phyloP scores from a whole-genome alignment of 2,329 filamentous ascomycete genomes.

The Cercospora sojina region DNA sequence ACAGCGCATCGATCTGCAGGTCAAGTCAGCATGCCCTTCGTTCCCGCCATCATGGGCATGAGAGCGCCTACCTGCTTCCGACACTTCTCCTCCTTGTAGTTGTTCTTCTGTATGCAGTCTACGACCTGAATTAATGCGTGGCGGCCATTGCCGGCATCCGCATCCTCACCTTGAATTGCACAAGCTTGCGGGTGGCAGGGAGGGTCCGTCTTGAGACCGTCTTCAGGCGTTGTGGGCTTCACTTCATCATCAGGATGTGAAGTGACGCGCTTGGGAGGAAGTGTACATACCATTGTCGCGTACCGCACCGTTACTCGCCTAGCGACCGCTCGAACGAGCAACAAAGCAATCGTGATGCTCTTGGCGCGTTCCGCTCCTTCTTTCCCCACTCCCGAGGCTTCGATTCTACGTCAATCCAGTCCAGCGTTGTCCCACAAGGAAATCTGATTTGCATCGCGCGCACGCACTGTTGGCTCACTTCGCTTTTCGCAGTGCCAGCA shows the following conservation, averaged over 20 bases:
- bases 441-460: not conserved
- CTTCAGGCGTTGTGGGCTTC: constrained; percentile 49
- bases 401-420: not conserved
- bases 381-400: not conserved
- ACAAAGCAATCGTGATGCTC: not conserved
- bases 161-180: constrained; percentile 76
- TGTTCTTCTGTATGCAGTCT: constrained; percentile 74
- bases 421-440: not conserved
- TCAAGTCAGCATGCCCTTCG: constrained; percentile 3
- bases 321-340: not conserved
- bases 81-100: constrained; percentile 83
- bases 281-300: constrained; percentile 7
- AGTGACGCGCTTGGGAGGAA: not conserved
- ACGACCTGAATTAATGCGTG: not conserved
- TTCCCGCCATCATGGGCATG: not conserved
- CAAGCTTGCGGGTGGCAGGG: constrained; percentile 87
- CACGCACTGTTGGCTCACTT: not conserved
- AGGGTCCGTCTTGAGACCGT: constrained; percentile 71
- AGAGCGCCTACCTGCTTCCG: constrained; percentile 49
- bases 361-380: not conserved
- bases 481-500: not conserved
- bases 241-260: not conserved
- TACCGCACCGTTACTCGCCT: not conserved
- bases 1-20: constrained; percentile 69
- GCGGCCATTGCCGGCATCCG: not conserved